Evolutionary conservation across 2,329 filamentous ascomycete genomes (phyloP).

Genomic region (Ophiostoma sp.): DNA sequence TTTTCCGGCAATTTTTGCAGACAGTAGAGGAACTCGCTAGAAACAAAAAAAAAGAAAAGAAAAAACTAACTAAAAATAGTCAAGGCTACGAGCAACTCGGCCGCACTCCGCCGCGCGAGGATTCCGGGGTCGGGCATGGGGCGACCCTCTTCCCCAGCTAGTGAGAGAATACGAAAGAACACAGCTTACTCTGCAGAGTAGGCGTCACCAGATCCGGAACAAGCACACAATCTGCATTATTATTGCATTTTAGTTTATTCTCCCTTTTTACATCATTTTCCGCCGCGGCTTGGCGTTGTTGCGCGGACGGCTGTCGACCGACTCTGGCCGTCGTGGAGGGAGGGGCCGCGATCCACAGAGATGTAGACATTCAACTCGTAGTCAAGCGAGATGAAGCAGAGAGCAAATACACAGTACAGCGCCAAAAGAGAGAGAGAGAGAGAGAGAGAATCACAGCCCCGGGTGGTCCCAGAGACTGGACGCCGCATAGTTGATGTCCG

Average conservation of each 20-base stretch:
- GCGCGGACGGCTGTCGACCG: not conserved
- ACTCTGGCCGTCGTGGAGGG: not conserved
- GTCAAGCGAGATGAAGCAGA: no score
- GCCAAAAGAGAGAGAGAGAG: no score
- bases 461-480: conserved; percentile 25
- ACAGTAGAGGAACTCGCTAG: not conserved
- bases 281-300: not conserved
- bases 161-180: not conserved
- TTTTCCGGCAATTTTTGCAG: not conserved
- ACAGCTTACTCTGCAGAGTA: not conserved
- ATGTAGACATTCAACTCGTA: not conserved
- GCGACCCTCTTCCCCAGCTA: not conserved
- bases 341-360: not conserved
- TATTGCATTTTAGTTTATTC: not conserved
- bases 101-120: conserved; percentile 6
- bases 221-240: not conserved
- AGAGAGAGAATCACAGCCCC: not conserved
- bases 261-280: not conserved
- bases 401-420: not conserved
- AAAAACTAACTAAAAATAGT: not conserved
- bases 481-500: conserved; percentile 26
- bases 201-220: not conserved
- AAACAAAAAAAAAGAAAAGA: not conserved
- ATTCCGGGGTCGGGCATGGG: not conserved
- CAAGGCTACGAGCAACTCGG: not conserved